These are phyloP conservation scores for Verticillium tricorpus DNA, from an alignment of 2,329 filamentous ascomycete genomes.

Conservation along the genomic window DNA sequence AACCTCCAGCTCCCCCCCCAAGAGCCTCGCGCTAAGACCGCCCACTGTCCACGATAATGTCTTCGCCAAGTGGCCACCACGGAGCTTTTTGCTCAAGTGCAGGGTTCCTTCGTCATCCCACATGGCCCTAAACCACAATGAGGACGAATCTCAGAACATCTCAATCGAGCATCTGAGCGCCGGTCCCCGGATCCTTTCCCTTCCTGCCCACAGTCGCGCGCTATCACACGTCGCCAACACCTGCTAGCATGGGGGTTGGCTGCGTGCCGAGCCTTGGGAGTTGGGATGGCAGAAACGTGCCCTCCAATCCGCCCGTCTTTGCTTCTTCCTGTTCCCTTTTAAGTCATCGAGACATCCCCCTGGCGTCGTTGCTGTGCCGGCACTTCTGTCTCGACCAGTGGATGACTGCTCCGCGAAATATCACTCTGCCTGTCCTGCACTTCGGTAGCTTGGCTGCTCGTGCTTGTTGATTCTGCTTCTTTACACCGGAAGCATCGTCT, in stretches of 20 bases:
- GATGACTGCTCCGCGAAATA: not conserved
- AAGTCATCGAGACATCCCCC: not conserved
- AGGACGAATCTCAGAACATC: constrained; percentile 1
- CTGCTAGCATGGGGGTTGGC: constrained; percentile 2
- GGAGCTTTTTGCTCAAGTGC: not conserved
- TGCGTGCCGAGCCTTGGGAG: not conserved
- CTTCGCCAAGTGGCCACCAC: constrained; percentile 2
- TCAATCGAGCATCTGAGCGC: constrained; percentile 2
- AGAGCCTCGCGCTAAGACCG: constrained; percentile 2
- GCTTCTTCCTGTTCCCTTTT: constrained; percentile 1
- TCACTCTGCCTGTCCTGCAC: not conserved
- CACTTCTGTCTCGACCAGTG: constrained; percentile 1
- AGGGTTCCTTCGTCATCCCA: constrained; percentile 1
- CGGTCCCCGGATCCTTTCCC: not conserved
- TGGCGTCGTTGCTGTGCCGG: not conserved
- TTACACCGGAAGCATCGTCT: constrained; percentile 1
- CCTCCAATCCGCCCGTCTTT: not conserved
- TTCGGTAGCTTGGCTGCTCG: not conserved
- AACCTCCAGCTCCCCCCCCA: not conserved
- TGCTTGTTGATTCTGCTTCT: not conserved
- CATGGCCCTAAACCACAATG: not conserved
- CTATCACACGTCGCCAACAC: not conserved
- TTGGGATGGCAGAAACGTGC: constrained; percentile 3
- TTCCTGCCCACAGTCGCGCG: not conserved
- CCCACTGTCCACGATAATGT: not conserved